Evolutionary conservation across 1,284 basidiomycete genomes (phyloP).

Genomic region (Microbotryum saponariae): DNA sequence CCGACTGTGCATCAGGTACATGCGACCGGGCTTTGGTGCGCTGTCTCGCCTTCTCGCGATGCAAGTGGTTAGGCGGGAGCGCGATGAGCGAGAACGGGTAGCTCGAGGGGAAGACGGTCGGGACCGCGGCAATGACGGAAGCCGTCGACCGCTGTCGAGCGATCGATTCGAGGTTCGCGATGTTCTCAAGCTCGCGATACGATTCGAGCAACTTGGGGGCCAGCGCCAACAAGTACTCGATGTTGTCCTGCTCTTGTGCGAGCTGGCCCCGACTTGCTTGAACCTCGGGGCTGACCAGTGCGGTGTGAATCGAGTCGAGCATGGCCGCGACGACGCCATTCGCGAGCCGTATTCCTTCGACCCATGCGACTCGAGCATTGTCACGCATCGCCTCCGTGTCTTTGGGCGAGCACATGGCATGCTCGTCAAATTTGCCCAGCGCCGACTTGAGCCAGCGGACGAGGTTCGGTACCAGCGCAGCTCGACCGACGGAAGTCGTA

Average conservation of each 20-base stretch:
- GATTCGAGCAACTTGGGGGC: conserved; percentile 79
- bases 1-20: neutral
- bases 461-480: conserved; percentile 75
- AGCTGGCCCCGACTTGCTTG: conserved; percentile 55
- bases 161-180: conserved; percentile 59
- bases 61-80: conserved; percentile 36
- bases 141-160: conserved; percentile 59
- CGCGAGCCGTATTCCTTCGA: conserved; percentile 74
- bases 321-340: conserved; percentile 59
- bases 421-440: conserved; percentile 85
- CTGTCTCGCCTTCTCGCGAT: neutral
- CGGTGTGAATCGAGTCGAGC: conserved; percentile 79
- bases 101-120: conserved; percentile 83
- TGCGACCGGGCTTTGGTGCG: neutral
- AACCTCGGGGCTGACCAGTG: conserved; percentile 61
- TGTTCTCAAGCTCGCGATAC: conserved; percentile 70
- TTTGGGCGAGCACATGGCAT: conserved; percentile 50
- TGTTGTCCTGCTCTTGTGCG: conserved; percentile 82
- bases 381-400: conserved; percentile 62
- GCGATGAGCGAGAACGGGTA: conserved; percentile 84
- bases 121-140: conserved; percentile 56
- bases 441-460: conserved; percentile 91
- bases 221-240: conserved; percentile 79
- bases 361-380: conserved; percentile 71
- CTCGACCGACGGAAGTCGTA: conserved; percentile 68